phyloP scores from a whole-genome alignment of 192 early-diverging fungal species.

The Blastocladiella britannica region DNA sequence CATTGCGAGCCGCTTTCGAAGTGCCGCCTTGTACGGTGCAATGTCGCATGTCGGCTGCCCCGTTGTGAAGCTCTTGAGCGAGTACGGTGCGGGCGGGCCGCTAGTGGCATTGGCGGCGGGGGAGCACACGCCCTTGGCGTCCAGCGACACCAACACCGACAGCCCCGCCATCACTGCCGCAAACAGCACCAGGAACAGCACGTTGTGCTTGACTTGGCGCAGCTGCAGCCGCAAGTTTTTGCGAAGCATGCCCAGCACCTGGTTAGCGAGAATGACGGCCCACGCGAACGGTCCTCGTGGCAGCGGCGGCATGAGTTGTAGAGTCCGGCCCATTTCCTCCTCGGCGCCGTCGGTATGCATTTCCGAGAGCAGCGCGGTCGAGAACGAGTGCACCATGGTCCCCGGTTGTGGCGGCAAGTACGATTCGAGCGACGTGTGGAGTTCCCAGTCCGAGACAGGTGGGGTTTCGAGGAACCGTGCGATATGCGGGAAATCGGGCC shows the following conservation, averaged over 20 bases:
- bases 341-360: too few relatives aligned
- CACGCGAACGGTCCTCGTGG: background rate
- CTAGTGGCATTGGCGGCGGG: background rate
- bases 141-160: background rate
- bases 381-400: background rate
- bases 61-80: background rate
- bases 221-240: background rate
- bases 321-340: background rate
- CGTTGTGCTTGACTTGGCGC: background rate
- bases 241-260: background rate
- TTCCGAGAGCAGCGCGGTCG: background rate
- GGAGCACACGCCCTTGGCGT: background rate
- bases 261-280: background rate
- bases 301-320: too few relatives aligned
- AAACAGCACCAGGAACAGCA: background rate
- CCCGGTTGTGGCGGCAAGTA: background rate
- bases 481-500: background rate
- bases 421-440: background rate
- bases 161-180: background rate
- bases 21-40: background rate
- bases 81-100: background rate
- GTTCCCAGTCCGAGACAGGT: background rate
- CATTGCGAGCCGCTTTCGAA: background rate
- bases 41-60: background rate
- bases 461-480: background rate